Evolutionary conservation across 116 monocot genomes (phyloP).

Genomic region (Zostera marina): DNA sequence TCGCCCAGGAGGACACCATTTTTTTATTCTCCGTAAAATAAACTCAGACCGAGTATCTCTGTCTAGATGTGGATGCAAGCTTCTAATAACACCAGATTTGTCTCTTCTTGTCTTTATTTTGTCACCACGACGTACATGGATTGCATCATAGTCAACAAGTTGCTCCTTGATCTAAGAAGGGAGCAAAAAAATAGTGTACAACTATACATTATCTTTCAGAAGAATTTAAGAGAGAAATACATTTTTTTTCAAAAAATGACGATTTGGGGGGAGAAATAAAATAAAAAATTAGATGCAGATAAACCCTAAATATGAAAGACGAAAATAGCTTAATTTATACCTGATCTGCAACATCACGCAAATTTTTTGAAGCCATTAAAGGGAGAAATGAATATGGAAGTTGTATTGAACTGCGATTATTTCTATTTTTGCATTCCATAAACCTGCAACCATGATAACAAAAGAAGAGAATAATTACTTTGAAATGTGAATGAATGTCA

Average conservation of each 20-base stretch:
- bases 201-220: no score
- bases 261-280: no score
- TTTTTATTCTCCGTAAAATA: slow-evolving; percentile 59
- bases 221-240: no score
- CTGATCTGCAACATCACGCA: slow-evolving; percentile 63
- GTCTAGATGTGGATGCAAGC: slow-evolving; percentile 82
- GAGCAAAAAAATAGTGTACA: background rate
- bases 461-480: no score
- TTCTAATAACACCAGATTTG: slow-evolving; percentile 48
- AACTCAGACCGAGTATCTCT: slow-evolving; percentile 86
- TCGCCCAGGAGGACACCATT: slow-evolving; percentile 72
- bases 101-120: slow-evolving; percentile 79
- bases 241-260: no score
- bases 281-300: no score
- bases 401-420: slow-evolving; percentile 53
- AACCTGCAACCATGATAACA: slow-evolving; percentile 39
- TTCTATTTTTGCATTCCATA: slow-evolving; percentile 93
- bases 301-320: no score
- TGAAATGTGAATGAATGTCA: no score
- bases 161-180: slow-evolving; percentile 43
- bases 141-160: slow-evolving; percentile 93
- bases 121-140: slow-evolving; percentile 91
- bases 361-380: slow-evolving; percentile 39
- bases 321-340: slow-evolving; percentile 15
- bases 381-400: slow-evolving; percentile 89